Conservation (phyloP, 2,329 filamentous ascomycete species). For the Colletotrichum abscissum region DNA sequence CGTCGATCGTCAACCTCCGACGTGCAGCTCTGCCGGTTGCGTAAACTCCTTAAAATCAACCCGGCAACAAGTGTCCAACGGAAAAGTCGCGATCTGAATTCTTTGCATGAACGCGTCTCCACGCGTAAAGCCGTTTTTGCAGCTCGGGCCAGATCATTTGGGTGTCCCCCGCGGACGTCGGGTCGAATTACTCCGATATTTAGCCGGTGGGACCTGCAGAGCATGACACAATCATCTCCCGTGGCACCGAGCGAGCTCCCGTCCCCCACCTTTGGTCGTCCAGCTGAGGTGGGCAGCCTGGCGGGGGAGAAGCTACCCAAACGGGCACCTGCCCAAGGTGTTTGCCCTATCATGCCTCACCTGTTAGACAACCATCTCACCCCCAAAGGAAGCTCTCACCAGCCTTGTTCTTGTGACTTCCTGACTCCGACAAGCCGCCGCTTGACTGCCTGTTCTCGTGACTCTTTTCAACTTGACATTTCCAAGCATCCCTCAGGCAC, state of each 20-base stretch:
- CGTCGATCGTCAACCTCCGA: neutral
- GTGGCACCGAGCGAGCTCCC: slow-evolving; percentile 4
- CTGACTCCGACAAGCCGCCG: neutral
- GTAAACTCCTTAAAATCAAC: slow-evolving; percentile 17
- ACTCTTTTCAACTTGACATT: neutral
- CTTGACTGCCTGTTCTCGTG: neutral
- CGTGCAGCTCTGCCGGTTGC: neutral
- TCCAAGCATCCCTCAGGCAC: neutral
- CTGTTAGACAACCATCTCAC: slow-evolving; percentile 13
- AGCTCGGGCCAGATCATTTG: neutral
- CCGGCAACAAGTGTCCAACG: slow-evolving; percentile 21
- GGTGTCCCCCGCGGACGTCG: neutral
- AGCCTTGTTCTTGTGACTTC: slow-evolving; percentile 12
- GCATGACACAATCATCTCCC: slow-evolving; percentile 11
- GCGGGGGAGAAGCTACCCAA: slow-evolving; percentile 8
- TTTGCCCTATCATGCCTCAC: slow-evolving; percentile 3
- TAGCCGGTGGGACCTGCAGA: slow-evolving; percentile 27
- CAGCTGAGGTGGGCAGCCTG: neutral
- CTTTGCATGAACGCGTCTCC: slow-evolving; percentile 7
- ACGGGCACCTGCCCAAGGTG: neutral
- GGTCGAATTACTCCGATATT: slow-evolving; percentile 1
- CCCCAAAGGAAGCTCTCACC: slow-evolving; percentile 1
- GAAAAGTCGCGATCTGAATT: slow-evolving; percentile 2
- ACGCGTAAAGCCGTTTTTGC: slow-evolving; percentile 27
- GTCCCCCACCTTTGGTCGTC: slow-evolving; percentile 3